Percentiles rank a stretch among this genome's conserved stretches.
phyloP scores from a whole-genome alignment of 2,329 filamentous ascomycete genomes.

The Camptophora hylomeconis region DNA sequence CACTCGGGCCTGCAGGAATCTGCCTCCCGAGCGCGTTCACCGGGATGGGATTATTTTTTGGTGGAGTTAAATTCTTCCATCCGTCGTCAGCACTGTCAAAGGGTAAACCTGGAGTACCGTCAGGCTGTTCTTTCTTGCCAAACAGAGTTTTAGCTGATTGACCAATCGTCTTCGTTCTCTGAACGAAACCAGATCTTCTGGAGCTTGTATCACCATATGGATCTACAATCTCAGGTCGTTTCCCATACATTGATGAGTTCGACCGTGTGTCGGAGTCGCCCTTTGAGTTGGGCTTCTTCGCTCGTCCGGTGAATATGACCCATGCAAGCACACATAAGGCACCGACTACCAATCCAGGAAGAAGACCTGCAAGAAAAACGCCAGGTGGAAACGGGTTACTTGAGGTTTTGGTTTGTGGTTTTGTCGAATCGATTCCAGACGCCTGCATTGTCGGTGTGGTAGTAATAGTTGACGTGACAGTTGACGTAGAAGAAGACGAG shows the following conservation, averaged over 20 bases:
- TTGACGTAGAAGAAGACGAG: constrained; percentile 8
- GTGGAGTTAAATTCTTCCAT: constrained; percentile 18
- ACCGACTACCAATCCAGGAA: constrained; percentile 32
- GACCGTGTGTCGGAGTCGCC: constrained; percentile 8
- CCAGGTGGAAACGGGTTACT: constrained; percentile 28
- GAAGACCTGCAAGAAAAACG: constrained; percentile 32
- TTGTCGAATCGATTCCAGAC: constrained; percentile 14
- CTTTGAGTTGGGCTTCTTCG: constrained; percentile 9
- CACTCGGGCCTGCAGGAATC: constrained; percentile 18
- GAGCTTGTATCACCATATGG: constrained; percentile 18
- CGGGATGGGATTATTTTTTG: constrained; percentile 11
- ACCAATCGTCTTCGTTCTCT: constrained; percentile 24
- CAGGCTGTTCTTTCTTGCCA: too few relatives aligned
- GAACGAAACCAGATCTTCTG: constrained; percentile 24
- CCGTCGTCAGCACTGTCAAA: constrained; percentile 4
- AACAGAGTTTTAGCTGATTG: constrained; percentile 10
- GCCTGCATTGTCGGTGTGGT: constrained; percentile 7
- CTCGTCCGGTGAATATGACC: constrained; percentile 24
- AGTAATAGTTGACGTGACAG: constrained; percentile 6
- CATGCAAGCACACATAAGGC: constrained; percentile 42
- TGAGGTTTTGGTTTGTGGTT: constrained; percentile 13
- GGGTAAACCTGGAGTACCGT: constrained; percentile 4
- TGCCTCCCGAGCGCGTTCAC: constrained; percentile 3
- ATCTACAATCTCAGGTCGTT: constrained; percentile 16
- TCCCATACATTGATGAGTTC: constrained; percentile 1